Base-by-base conservation (phyloP, 257 asterid species). In the Schizonepeta tenuifolia region DNA sequence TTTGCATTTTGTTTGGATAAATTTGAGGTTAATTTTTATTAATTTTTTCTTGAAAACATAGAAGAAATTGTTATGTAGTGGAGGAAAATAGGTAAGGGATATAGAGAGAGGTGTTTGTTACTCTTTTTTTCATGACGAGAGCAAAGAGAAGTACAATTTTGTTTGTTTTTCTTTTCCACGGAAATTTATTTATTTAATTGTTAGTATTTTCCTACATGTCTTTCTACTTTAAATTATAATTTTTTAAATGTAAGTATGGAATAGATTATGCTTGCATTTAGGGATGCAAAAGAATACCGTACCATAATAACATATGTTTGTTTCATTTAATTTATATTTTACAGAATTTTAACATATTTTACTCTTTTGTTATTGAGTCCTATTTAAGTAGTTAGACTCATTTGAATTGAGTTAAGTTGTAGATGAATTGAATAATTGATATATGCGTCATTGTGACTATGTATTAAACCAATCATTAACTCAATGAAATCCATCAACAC, bases 61-160 rank as follows among this genome's bases (percentile, higher is more conserved):
- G 61, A 58, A 57, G 65, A 20, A 33, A 3, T 22, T 59, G 10
- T 69, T 9, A 11, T 20, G 47, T 15, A 26, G 22, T 35, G 40
- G 56, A 6, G 36, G 17, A 54, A 38, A 31, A 31, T 28, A 43
- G 54, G 53, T 41, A 4, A 46, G 54, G 54, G 28, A 58, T 31
- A 72, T 54, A 56, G 26, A 17, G 73, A 38, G 26, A 20, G 22
- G 14, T 36, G 35, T n/a, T n/a, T 47, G 67, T 17, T 61, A 18
- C 41, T 11, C 41, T 11, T 50, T 61, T 64, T 40, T 36, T 7
- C 58, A 18, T 7, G 22, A 55, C 0, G 49, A 35, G 62, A 38
- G 31, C 36, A 5, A 31, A 31, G 36, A 31, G 36, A 31, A 0
- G 7, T 28, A 22, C 40, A 47, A 26, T 18, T 55, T 54, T 20